Evolutionary conservation across 2,329 filamentous ascomycete species (phyloP).

Genomic region (Mycocentrospora acerina): DNA sequence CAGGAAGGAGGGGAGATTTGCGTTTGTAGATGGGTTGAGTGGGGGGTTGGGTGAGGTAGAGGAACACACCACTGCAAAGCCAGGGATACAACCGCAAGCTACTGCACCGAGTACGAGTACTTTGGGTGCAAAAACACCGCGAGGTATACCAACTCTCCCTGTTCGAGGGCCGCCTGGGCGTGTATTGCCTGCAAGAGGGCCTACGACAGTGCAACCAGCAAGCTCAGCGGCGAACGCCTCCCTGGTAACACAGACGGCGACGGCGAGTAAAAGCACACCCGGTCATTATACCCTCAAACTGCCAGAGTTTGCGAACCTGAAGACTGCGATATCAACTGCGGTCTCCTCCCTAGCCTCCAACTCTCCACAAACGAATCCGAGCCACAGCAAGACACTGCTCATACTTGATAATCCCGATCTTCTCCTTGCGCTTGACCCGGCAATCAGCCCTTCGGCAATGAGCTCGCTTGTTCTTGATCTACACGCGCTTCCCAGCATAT

Average conservation of each 20-base stretch:
- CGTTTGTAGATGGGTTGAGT: constrained; percentile 74
- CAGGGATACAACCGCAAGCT: neutral
- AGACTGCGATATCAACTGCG: constrained; percentile 28
- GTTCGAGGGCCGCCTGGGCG: constrained; percentile 21
- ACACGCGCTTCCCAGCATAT: constrained; percentile 55
- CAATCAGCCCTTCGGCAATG: constrained; percentile 20
- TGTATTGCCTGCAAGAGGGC: constrained; percentile 15
- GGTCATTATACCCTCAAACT: constrained; percentile 27
- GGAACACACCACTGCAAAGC: neutral
- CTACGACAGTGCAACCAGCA: constrained; percentile 6
- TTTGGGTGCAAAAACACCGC: neutral
- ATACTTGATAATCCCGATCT: constrained; percentile 49
- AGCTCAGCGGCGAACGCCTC: constrained; percentile 2
- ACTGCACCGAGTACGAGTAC: neutral
- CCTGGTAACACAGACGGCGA: neutral
- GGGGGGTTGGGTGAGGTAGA: constrained; percentile 45
- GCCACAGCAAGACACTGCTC: constrained; percentile 38
- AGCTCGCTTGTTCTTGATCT: constrained; percentile 29
- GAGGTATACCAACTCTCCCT: constrained; percentile 12
- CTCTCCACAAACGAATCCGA: constrained; percentile 2
- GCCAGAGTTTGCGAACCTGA: constrained; percentile 27
- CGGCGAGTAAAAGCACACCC: constrained; percentile 2
- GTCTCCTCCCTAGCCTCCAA: constrained; percentile 19
- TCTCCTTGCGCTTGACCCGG: constrained; percentile 42
- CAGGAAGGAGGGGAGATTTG: constrained; percentile 60